Base-by-base conservation (phyloP, 768 basidiomycete species). In the Exidia glandulosa region DNA sequence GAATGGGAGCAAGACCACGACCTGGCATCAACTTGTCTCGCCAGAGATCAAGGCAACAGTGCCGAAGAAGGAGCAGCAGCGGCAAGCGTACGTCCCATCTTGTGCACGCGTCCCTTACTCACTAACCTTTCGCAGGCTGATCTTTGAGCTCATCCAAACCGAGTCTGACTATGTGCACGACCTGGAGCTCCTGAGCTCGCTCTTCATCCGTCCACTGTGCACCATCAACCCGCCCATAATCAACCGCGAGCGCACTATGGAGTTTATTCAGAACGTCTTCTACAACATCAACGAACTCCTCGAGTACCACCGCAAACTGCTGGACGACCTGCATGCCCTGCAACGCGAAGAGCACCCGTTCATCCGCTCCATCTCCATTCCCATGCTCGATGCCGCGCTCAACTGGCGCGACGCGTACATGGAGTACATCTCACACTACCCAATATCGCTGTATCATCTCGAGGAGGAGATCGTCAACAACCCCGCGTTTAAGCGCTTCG, bases 151-250 rank as follows among this genome's bases (percentile, higher is more conserved):
- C 63, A 95, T 96, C 71, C 90, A 95, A 71, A 89, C 90, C 64
- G 93, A 96, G 71, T 95, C 95, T 90, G 83, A 85, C 30, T 96
- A 94, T 68, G 93, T 95, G 27, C 88, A 85, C 65, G 93, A 96
- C 75, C 72, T 96, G 61, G 89, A 93, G 71, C 88, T 86, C 59
- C 87, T 96, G 48, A 86, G 87, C 62, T 76, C 76, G 62, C 87
- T 96, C 73, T 96, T 89, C 66, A 80, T 94, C 57, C 78, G 79
- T 23, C 88, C 90, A 2, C 74, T 98, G 31, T 82, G 86, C 23
- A 72, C 74, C n/a, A 79, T 84, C 52, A 80, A 89, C 27, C 89
- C 90, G 23, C 84, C 91, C 0, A 87, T 95, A 64, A 84, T 96
- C 45, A 75, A 85, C 0, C 77, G 80, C 2, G 83, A 88, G 3